These are phyloP conservation scores for cucumber (Cucumis sativus) DNA, from an alignment of 306 rosid genomes.

Conservation along the genomic window DNA sequence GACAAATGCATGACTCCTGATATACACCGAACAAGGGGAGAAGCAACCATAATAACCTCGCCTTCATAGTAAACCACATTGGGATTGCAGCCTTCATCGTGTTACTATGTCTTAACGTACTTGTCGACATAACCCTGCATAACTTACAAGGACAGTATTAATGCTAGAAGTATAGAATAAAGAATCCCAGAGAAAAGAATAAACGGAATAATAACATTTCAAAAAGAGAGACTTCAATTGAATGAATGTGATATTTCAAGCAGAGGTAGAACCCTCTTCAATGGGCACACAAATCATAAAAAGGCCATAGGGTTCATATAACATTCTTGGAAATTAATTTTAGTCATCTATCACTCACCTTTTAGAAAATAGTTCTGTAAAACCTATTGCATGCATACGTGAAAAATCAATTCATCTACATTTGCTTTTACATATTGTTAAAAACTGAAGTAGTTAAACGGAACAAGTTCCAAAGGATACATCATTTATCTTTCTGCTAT, in stretches of 20 bases:
- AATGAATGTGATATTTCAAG: not conserved
- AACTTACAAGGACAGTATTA: not conserved
- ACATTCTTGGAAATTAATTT: not conserved
- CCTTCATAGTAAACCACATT: not conserved
- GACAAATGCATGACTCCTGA: not conserved
- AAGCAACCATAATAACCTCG: not conserved
- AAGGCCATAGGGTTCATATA: not conserved
- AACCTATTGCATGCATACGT: not conserved
- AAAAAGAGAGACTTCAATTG: not conserved
- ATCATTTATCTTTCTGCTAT: not conserved
- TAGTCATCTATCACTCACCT: not conserved
- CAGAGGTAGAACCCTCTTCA: not conserved
- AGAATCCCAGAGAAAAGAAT: not conserved
- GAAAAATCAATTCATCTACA: not conserved
- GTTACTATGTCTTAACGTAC: conserved; percentile 6
- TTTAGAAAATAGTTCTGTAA: not conserved
- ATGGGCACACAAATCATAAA: not conserved
- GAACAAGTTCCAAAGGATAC: not conserved
- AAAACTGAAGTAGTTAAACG: not conserved
- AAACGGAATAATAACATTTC: not conserved
- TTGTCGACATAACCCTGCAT: conserved; percentile 12
- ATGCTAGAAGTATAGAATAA: not conserved
- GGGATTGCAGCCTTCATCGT: not conserved
- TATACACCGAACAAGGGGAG: not conserved
- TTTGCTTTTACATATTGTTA: not conserved